phyloP scores from a whole-genome alignment of 1,284 basidiomycete species.

The Austropuccinia psidii region DNA sequence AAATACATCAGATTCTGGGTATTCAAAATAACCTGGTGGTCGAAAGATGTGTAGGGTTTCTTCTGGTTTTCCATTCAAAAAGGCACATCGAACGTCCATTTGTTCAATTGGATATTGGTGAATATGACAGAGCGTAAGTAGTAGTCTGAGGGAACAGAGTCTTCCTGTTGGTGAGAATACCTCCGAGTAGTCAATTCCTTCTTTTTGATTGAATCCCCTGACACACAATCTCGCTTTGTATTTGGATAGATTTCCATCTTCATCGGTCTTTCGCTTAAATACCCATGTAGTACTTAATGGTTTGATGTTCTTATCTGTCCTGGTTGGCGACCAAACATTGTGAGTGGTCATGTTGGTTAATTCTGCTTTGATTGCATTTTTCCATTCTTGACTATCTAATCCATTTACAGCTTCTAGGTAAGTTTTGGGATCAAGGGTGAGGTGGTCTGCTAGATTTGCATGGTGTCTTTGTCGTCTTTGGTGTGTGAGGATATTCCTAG shows the following conservation, averaged over 20 bases:
- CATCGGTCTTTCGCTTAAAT: not conserved
- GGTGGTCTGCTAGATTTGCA: no score
- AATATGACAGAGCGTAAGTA: not conserved
- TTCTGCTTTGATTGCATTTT: not conserved
- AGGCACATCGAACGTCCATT: not conserved
- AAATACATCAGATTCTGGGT: no score
- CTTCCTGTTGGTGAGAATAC: not conserved
- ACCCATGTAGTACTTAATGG: not conserved
- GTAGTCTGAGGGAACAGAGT: not conserved
- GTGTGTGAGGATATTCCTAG: no score
- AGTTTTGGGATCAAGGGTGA: no score
- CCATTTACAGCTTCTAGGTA: not conserved
- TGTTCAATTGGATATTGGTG: not conserved
- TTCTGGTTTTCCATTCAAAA: not conserved
- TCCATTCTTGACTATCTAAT: not conserved
- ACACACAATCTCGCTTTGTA: not conserved
- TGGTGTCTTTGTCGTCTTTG: no score
- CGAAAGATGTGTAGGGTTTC: not conserved
- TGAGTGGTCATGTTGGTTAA: not conserved
- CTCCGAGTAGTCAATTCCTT: not conserved
- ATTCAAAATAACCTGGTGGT: not conserved
- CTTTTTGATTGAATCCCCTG: not conserved
- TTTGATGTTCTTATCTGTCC: no score
- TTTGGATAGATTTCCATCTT: not conserved
- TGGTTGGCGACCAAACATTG: not conserved